Evolutionary conservation across 805 yeast genomes (phyloP), one percentile per base, ranked within the genome.

Genomic region (Myxozyma sirexii): DNA sequence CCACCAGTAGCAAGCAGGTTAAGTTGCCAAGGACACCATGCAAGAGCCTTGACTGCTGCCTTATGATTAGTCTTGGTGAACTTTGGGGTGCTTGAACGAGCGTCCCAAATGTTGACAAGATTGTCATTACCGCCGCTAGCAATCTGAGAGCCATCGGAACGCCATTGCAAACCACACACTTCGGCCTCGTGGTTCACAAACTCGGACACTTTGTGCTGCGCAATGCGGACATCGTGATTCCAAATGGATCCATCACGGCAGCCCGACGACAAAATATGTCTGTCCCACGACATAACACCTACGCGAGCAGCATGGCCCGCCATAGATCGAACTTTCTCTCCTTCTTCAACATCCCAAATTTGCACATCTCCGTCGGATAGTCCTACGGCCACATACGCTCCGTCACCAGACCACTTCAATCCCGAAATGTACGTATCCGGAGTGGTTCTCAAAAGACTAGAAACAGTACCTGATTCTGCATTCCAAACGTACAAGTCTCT

Each of bases 111-210:
- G 71, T 89, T 87, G 6, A 94, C 96, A 8, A 91, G 75, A 70
- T 94, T 93, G 72, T 94, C 99, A 71, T 94, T 94, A 33, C 97
- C 97, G 10, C 98, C 98, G 2, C 90, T 83, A 0, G 96, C 96
- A 59, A 93, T 79, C 70, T 89, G 94, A 64, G 81, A 76, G 1
- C 97, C 97, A 71, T 93, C 97, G 10, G 76, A 66, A 57, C 92
- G 81, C 84, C 96, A 93, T 67, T 86, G 87, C 42, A 93, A 77
- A 0, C 98, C 98, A 76, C 98, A 93, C 29, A 93, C 87, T 75
- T 93, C 98, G 1, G 96, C 97, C 52, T 81, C 76, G 71, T 93
- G 98, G 59, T 83, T 80, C 51, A 79, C 79, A 71, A 85, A 78
- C 38, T 80, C 80, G 4, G 82, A 70, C 0, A 86, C 84, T 26